phyloP scores from a whole-genome alignment of 106 monocot species.

The Apostasia shenzhenica region DNA sequence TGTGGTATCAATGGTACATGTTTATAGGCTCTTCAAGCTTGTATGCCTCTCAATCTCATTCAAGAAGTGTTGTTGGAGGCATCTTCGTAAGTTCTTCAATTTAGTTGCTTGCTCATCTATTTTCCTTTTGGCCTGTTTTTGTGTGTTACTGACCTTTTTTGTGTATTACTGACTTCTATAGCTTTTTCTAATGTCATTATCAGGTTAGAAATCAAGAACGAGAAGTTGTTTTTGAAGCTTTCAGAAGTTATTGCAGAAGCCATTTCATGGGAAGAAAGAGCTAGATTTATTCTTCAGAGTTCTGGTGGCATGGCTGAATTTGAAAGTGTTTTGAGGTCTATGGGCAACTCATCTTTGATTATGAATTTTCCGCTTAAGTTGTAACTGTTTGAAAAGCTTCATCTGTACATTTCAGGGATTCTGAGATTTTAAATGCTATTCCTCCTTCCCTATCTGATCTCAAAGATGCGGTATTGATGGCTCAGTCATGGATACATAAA shows the following conservation, averaged over 20 bases:
- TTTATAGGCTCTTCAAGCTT: constrained; percentile 28
- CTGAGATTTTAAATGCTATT: constrained; percentile 38
- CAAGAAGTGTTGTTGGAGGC: constrained; percentile 27
- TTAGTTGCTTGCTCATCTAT: not conserved
- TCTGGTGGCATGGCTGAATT: constrained; percentile 37
- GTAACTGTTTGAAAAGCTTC: not conserved
- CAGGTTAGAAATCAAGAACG: constrained; percentile 48
- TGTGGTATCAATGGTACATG: too few species aligned
- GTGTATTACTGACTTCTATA: not conserved
- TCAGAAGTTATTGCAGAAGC: constrained; percentile 23
- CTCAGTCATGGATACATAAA: constrained; percentile 53
- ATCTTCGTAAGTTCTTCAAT: constrained; percentile 25
- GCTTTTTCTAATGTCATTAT: constrained; percentile 1
- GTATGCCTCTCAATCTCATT: constrained; percentile 28
- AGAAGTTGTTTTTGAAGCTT: constrained; percentile 40
- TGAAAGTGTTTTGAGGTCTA: constrained; percentile 46
- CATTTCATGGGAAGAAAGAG: constrained; percentile 59
- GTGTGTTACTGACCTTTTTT: not conserved
- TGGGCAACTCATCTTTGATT: not conserved
- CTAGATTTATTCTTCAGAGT: constrained; percentile 36
- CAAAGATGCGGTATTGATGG: constrained; percentile 29
- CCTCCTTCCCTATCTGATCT: constrained; percentile 49
- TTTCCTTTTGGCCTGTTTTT: constrained; percentile 5
- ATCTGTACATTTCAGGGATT: constrained; percentile 33
- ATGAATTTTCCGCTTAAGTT: not conserved